Evolutionary conservation across 2,329 filamentous ascomycete species (phyloP).

Genomic region (Arthroderma uncinatum): DNA sequence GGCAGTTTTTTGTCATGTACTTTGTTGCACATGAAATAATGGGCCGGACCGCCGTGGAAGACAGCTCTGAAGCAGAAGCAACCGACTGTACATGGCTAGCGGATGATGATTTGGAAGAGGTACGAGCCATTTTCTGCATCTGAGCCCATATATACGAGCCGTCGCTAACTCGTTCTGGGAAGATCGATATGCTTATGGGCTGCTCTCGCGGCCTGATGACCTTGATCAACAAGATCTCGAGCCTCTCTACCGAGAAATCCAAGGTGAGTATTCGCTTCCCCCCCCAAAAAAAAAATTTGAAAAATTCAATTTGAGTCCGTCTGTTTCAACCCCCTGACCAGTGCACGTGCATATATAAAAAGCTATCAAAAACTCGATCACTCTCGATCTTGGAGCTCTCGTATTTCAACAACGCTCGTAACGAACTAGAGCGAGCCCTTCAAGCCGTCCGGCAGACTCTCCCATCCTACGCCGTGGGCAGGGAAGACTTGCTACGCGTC

Average conservation of each 20-base stretch:
- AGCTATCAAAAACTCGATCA: constrained; percentile 9
- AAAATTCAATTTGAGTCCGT: neutral
- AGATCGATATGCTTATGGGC: constrained; percentile 25
- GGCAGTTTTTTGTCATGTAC: constrained; percentile 22
- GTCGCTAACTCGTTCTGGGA: neutral
- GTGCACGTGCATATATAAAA: neutral
- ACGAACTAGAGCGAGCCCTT: constrained; percentile 9
- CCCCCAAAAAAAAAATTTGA: neutral
- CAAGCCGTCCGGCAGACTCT: constrained; percentile 14
- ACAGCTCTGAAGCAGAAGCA: constrained; percentile 3
- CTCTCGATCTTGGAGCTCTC: constrained; percentile 7
- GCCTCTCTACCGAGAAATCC: constrained; percentile 8
- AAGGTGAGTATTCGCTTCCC: constrained; percentile 8
- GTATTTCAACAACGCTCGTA: constrained; percentile 6
- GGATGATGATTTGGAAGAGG: constrained; percentile 20
- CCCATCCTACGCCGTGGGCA: constrained; percentile 13
- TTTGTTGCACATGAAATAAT: constrained; percentile 28
- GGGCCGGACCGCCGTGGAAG: constrained; percentile 18
- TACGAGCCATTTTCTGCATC: constrained; percentile 5
- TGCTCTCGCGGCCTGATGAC: constrained; percentile 24
- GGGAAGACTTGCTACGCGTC: constrained; percentile 18
- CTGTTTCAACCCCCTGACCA: neutral
- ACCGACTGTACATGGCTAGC: constrained; percentile 16
- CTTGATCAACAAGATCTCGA: constrained; percentile 19
- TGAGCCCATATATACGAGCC: neutral